Percentiles rank a stretch among this genome's conserved stretches.
phyloP scores from a whole-genome alignment of 495 filamentous ascomycete species.

The Neurospora sp. region DNA sequence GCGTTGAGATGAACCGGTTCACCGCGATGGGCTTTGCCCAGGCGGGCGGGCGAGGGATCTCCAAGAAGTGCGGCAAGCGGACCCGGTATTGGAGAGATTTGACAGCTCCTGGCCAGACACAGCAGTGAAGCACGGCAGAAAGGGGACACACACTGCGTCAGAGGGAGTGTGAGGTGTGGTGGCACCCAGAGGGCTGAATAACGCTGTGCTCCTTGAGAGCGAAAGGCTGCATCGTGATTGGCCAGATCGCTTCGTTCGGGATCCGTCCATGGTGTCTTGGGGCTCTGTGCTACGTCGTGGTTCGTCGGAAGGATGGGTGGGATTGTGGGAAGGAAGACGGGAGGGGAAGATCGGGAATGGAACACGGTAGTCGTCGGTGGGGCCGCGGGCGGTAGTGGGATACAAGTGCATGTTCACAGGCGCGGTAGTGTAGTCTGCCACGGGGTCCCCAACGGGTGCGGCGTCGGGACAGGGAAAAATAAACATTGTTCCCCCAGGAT shows the following conservation, averaged over 20 bases:
- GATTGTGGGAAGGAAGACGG: neutral
- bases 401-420: neutral
- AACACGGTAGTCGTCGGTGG: constrained; percentile 33
- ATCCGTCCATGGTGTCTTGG: neutral
- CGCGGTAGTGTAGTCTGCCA: neutral
- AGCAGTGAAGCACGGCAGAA: neutral
- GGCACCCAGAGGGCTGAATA: neutral
- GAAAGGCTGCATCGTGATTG: neutral
- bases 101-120: neutral
- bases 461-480: neutral
- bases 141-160: neutral
- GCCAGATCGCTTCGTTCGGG: neutral
- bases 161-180: neutral
- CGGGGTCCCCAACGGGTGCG: neutral
- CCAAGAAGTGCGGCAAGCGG: neutral
- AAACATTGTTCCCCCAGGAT: neutral
- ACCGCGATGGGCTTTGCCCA: neutral
- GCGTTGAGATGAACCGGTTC: neutral
- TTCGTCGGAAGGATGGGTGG: neutral
- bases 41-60: neutral
- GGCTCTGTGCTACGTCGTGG: neutral
- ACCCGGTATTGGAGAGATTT: neutral
- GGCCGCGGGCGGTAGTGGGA: constrained; percentile 21
- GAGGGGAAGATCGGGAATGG: constrained; percentile 23
- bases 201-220: neutral